Evolutionary conservation across 805 yeast species (phyloP).

Genomic region (Saturnispora quitensis): DNA sequence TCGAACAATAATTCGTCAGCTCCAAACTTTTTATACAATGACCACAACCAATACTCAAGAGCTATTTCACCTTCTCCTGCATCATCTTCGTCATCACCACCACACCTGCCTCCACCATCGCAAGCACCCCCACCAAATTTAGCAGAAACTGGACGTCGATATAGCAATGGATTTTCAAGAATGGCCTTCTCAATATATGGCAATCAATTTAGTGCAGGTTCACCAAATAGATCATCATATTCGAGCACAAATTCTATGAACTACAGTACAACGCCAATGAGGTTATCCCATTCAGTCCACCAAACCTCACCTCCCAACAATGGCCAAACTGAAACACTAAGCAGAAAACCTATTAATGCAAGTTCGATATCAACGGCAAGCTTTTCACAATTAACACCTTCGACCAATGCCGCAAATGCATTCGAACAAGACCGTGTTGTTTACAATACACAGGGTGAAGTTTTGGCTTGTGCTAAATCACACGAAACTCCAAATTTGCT

Average conservation of each 20-base stretch:
- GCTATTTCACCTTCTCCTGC: conserved; percentile 13
- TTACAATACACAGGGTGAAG: conserved; percentile 28
- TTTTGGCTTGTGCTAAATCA: conserved; percentile 26
- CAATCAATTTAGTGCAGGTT: conserved; percentile 9
- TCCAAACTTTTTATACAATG: neutral
- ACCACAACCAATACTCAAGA: neutral
- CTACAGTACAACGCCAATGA: conserved; percentile 4
- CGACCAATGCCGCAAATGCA: conserved; percentile 12
- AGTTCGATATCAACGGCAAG: neutral
- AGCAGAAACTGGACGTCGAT: conserved; percentile 20
- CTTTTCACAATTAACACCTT: conserved; percentile 10
- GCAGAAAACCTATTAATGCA: neutral
- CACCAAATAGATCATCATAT: conserved; percentile 5
- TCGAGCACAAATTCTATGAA: conserved; percentile 1
- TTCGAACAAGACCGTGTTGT: conserved; percentile 18
- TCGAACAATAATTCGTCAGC: neutral
- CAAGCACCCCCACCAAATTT: conserved; percentile 16
- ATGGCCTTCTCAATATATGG: conserved; percentile 57
- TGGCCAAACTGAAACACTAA: neutral
- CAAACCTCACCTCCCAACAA: conserved; percentile 2
- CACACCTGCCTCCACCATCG: conserved; percentile 14
- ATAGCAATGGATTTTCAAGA: conserved; percentile 35
- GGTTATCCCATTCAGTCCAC: conserved; percentile 10
- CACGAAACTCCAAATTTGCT: conserved; percentile 28
- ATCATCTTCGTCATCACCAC: conserved; percentile 2